phyloP scores from a whole-genome alignment of 495 filamentous ascomycete species.

The Aspergillus indologenus region DNA sequence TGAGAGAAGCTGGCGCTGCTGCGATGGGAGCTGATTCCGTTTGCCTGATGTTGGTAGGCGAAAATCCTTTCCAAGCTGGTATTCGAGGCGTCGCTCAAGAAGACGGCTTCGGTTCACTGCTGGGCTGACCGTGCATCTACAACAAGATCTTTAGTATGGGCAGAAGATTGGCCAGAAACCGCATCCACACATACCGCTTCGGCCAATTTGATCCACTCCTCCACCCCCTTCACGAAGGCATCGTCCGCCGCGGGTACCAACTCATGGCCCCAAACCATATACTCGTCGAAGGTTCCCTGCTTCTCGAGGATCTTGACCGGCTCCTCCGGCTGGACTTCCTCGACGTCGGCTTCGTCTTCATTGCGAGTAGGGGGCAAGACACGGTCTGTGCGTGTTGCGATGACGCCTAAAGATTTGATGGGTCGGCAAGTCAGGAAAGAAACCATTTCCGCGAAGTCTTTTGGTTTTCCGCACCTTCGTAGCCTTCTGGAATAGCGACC shows the following conservation, averaged over 20 bases:
- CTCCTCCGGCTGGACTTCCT: slow-evolving; percentile 39
- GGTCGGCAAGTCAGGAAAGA: neutral
- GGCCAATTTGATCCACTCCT: slow-evolving; percentile 83
- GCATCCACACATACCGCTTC: slow-evolving; percentile 60
- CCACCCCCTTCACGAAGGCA: slow-evolving; percentile 63
- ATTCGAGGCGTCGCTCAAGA: slow-evolving; percentile 3
- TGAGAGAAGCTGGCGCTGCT: neutral
- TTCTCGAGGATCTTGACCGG: slow-evolving; percentile 60
- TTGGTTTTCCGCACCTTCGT: slow-evolving; percentile 52
- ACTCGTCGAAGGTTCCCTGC: slow-evolving; percentile 66
- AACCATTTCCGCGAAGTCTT: neutral
- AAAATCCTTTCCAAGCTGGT: too few species aligned
- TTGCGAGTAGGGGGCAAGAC: slow-evolving; percentile 20
- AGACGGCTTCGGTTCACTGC: slow-evolving; percentile 14
- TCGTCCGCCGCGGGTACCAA: slow-evolving; percentile 65
- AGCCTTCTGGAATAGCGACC: slow-evolving; percentile 69
- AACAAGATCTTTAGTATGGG: slow-evolving; percentile 4
- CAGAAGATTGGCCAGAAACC: too few species aligned
- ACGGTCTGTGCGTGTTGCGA: slow-evolving; percentile 40
- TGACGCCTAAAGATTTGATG: slow-evolving; percentile 31
- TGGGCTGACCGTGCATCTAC: slow-evolving; percentile 36
- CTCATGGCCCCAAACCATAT: slow-evolving; percentile 85
- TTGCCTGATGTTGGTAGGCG: neutral
- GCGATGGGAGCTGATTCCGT: neutral
- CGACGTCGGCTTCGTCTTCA: slow-evolving; percentile 36